Conservation (phyloP, 2,329 filamentous ascomycete species). For the Amylocarpus encephaloides region DNA sequence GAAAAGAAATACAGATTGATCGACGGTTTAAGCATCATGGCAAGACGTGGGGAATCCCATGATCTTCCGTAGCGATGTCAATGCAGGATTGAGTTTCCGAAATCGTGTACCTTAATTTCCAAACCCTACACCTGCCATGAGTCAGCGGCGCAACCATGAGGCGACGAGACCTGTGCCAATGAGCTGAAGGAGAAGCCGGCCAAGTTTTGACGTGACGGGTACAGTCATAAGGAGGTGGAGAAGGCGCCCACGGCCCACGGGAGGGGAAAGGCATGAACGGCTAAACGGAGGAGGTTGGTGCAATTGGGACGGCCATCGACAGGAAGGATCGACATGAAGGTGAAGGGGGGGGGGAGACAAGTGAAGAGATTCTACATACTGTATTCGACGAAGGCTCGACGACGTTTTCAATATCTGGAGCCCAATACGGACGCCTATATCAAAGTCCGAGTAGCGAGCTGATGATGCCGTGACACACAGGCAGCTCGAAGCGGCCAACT, state of each 20-base stretch:
- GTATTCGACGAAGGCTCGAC: not conserved
- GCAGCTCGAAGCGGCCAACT: conserved; percentile 2
- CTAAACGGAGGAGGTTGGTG: not conserved
- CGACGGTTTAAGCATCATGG: conserved; percentile 11
- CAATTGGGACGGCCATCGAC: not conserved
- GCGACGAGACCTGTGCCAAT: not conserved
- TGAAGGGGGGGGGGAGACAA: too few species aligned
- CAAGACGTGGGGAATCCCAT: conserved; percentile 5
- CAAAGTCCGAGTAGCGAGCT: conserved; percentile 3
- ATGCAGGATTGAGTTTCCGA: conserved; percentile 9
- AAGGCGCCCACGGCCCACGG: conserved; percentile 13
- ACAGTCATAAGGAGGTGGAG: conserved; percentile 12
- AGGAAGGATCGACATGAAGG: too few species aligned
- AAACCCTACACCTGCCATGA: conserved; percentile 6
- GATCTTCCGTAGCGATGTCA: conserved; percentile 9
- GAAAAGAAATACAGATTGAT: conserved; percentile 7
- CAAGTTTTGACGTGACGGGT: conserved; percentile 12
- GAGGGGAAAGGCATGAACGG: conserved; percentile 5
- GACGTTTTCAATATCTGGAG: too few species aligned
- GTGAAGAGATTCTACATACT: not conserved
- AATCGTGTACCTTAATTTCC: conserved; percentile 16
- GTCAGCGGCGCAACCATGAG: conserved; percentile 15
- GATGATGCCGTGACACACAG: not conserved
- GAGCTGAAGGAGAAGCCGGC: not conserved
- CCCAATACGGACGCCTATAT: not conserved